Evolutionary conservation across 2,329 filamentous ascomycete species (phyloP).

Genomic region (Dactylonectria macrodidyma): DNA sequence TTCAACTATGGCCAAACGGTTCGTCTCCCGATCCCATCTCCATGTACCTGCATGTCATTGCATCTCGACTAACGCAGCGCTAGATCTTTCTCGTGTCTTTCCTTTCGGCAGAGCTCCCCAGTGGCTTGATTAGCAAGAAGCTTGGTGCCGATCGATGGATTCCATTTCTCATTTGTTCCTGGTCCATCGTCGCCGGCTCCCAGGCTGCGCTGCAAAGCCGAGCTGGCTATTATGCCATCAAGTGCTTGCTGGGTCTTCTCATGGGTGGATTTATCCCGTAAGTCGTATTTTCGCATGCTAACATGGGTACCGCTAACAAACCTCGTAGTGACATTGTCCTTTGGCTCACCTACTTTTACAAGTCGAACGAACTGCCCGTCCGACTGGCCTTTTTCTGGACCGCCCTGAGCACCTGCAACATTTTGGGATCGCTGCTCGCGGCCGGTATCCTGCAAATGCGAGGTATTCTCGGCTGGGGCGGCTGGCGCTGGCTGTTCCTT

Average conservation of each 20-base stretch:
- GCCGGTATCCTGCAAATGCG: constrained; percentile 56
- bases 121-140: constrained; percentile 65
- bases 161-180: constrained; percentile 57
- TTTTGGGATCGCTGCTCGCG: constrained; percentile 66
- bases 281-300: constrained; percentile 17
- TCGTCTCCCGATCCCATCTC: constrained; percentile 23
- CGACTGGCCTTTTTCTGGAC: constrained; percentile 81
- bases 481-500: constrained; percentile 64
- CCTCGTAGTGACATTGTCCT: constrained; percentile 64
- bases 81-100: constrained; percentile 62
- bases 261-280: constrained; percentile 68
- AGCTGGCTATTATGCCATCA: constrained; percentile 58
- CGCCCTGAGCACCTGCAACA: constrained; percentile 70
- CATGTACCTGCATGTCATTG: too few relatives aligned
- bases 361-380: constrained; percentile 76
- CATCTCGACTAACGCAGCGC: constrained; percentile 12
- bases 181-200: constrained; percentile 57
- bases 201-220: constrained; percentile 56
- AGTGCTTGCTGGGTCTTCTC: constrained; percentile 61
- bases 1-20: constrained; percentile 61
- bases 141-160: constrained; percentile 65
- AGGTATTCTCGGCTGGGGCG: constrained; percentile 54
- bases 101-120: constrained; percentile 64
- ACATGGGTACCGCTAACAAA: neutral
- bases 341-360: constrained; percentile 84